phyloP scores from a whole-genome alignment of 129 eudicot species.

The Flaveria linearis region DNA sequence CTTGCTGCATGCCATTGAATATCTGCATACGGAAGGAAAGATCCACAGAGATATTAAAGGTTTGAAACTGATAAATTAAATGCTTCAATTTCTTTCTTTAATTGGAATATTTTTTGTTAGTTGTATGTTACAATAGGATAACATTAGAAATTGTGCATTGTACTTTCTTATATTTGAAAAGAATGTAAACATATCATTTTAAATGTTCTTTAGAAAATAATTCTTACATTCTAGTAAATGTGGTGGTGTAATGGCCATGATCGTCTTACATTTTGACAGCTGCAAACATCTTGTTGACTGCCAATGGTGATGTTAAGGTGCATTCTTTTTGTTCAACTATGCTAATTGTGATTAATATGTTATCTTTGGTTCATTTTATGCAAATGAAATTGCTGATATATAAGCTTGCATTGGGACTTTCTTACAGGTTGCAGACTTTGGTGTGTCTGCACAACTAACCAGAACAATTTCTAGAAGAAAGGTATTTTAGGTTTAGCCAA shows the following conservation, averaged over 20 bases:
- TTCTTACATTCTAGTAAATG: conserved; percentile 13
- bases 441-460: conserved; percentile 92
- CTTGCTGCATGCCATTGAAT: conserved; percentile 91
- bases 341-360: conserved; percentile 4
- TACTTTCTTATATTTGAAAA: conserved; percentile 2
- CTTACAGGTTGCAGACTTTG: conserved; percentile 90
- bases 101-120: not conserved
- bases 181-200: not conserved
- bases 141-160: not conserved
- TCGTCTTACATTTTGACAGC: conserved; percentile 57
- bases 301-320: conserved; percentile 98
- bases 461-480: conserved; percentile 92
- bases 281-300: conserved; percentile 90
- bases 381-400: conserved; percentile 19
- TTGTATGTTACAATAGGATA: not conserved
- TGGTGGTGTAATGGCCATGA: conserved; percentile 29
- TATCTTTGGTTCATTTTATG: not conserved
- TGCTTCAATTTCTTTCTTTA: not conserved
- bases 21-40: conserved; percentile 95
- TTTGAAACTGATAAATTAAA: conserved; percentile 21
- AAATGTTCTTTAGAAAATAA: not conserved
- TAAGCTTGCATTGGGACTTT: conserved; percentile 13
- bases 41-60: conserved; percentile 98
- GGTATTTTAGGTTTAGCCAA: conserved; percentile 44
- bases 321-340: conserved; percentile 22